Conservation (phyloP, 2,329 filamentous ascomycete genomes). For the Apiospora rasikravindrae region DNA sequence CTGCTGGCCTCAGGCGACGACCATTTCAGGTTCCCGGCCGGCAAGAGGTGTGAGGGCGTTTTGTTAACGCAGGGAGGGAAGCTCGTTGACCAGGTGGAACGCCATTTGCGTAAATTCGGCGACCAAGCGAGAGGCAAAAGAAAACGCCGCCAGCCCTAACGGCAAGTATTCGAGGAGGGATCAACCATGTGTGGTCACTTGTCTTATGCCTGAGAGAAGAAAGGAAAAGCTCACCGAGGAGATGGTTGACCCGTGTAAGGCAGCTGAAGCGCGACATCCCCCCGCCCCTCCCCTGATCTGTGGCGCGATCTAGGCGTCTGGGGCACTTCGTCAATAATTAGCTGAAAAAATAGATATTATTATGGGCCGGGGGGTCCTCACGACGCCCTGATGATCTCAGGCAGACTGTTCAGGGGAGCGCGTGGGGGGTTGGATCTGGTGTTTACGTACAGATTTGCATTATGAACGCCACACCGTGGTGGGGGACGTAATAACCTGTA, state of each 20-base stretch:
- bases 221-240: conserved; percentile 26
- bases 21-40: conserved; percentile 25
- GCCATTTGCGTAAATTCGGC: conserved; percentile 19
- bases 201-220: conserved; percentile 26
- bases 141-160: conserved; percentile 22
- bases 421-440: neutral
- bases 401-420: neutral
- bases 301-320: conserved; percentile 22
- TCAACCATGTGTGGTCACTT: conserved; percentile 25
- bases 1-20: conserved; percentile 23
- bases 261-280: conserved; percentile 19
- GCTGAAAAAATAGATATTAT: no score
- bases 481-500: neutral
- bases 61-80: conserved; percentile 22
- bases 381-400: neutral
- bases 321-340: conserved; percentile 19
- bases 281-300: no score
- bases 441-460: neutral
- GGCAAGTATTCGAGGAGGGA: conserved; percentile 30
- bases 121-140: conserved; percentile 25
- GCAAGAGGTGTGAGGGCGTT: conserved; percentile 22
- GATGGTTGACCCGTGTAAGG: conserved; percentile 24
- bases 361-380: neutral
- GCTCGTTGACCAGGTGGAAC: conserved; percentile 25
- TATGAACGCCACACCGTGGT: neutral